phyloP scores from a whole-genome alignment of 441 rosid genomes.

The Aleurites moluccanus region DNA sequence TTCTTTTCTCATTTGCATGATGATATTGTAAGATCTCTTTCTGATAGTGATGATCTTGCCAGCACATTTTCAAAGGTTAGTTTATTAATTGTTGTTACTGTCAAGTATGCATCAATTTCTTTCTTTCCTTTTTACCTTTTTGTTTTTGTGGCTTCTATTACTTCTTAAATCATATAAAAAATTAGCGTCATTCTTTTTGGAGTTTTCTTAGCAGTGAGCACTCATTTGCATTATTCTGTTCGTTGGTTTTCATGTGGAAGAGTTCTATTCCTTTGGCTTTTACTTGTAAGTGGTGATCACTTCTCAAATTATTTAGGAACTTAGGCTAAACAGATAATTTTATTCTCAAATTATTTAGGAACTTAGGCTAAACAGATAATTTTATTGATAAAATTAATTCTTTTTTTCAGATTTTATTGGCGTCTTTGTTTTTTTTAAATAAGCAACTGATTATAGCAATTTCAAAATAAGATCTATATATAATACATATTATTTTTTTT shows the following conservation, averaged over 20 bases:
- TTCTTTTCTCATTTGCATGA: slow-evolving; percentile 48
- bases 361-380: too few relatives aligned
- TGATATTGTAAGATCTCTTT: slow-evolving; percentile 51
- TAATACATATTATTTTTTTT: too few relatives aligned
- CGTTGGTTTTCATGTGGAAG: background rate
- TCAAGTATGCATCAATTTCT: background rate
- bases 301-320: too few relatives aligned
- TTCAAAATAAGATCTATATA: too few relatives aligned
- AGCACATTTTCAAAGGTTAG: slow-evolving; percentile 83
- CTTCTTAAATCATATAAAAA: background rate
- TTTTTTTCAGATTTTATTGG: too few relatives aligned
- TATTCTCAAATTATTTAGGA: too few relatives aligned
- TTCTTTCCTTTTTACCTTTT: background rate
- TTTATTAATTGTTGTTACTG: slow-evolving; percentile 17
- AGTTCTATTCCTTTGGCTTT: background rate
- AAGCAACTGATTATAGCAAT: too few relatives aligned
- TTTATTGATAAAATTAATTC: too few relatives aligned
- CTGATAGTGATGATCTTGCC: slow-evolving; percentile 79
- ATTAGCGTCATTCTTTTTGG: background rate
- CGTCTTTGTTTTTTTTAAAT: too few relatives aligned
- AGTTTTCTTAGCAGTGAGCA: background rate
- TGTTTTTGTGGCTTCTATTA: background rate
- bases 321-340: too few relatives aligned
- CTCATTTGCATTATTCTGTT: background rate
- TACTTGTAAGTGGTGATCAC: too few relatives aligned